Evolutionary conservation across 768 basidiomycete species (phyloP), one percentile per base, ranked within the genome.

Genomic region (Boletellus emodensis): DNA sequence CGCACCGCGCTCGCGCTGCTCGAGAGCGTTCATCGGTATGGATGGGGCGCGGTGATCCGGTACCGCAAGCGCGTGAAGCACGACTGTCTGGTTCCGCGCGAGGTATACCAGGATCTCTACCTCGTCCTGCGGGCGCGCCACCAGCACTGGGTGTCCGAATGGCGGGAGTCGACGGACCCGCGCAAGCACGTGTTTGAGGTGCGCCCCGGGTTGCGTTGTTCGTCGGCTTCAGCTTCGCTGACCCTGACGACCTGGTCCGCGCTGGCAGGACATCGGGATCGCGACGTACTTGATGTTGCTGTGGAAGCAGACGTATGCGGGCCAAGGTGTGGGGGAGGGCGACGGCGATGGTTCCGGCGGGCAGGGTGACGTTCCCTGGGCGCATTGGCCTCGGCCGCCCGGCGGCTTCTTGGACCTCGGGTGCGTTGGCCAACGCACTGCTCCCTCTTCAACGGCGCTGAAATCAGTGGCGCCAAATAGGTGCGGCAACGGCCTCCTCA

Each of bases 341-440:
- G 10, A 30, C 30, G 30, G 8, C 8, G 26, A 28, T 28, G 26
- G 8, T 28, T 28, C 30, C 4, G 30, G 30, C 10, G 30, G 30
- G 30, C 30, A 35, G 1, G 17, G 36, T 8, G 41, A 42, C 28
- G 63, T 71, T 26, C 81, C 85, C 0, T 90, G 89, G 87, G 78
- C 69, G 46, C 56, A 58, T 4, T 93, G 92, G 90, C 80, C 86
- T 1, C 83, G 84, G 14, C 93, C 94, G 0, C 77, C 82, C 0
- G 83, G 82, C 0, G 94, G 94, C 6, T 98, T 96, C 58, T 64
- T 94, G 36, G 95, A 98, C 64, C 75, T 96, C 9, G 95, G 95
- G 77, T 93, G 61, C 46, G 78, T 66, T 22, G 14, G 2, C 17
- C 1, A 12, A 12, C 13, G 4, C 8, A 8, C 40, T 17, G 40